These are phyloP conservation scores for Colletotrichum sp. DNA, from an alignment of 2,329 filamentous ascomycete genomes.

Conservation along the genomic window DNA sequence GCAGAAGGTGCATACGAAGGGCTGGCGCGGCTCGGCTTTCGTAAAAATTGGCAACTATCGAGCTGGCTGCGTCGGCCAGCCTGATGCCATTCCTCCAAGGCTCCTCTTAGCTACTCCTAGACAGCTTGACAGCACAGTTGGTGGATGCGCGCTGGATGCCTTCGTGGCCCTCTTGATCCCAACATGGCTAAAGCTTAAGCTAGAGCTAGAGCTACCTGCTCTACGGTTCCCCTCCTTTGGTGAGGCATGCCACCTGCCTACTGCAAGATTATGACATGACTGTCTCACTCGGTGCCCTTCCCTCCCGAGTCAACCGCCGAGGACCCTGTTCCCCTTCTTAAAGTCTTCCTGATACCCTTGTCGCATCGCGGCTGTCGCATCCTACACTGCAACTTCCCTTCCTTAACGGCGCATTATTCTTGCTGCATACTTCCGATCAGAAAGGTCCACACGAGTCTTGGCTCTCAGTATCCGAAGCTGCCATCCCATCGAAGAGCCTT, in stretches of 20 bases:
- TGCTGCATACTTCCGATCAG: not conserved
- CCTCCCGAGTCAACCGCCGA: not conserved
- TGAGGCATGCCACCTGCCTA: not conserved
- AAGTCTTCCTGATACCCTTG: constrained; percentile 9
- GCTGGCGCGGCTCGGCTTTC: not conserved
- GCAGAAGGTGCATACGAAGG: not conserved
- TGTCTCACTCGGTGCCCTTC: constrained; percentile 6
- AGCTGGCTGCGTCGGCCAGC: not conserved
- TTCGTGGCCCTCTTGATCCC: not conserved
- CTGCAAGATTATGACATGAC: constrained; percentile 19
- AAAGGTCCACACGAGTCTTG: not conserved
- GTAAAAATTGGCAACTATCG: not conserved
- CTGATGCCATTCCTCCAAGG: not conserved
- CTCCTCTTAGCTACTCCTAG: not conserved
- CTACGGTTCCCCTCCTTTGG: not conserved
- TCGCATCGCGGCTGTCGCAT: constrained; percentile 6
- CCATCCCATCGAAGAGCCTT: not conserved
- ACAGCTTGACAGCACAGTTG: not conserved
- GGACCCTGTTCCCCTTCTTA: not conserved
- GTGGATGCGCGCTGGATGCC: not conserved
- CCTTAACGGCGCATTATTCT: not conserved
- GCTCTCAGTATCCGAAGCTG: not conserved
- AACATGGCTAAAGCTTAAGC: constrained; percentile 3
- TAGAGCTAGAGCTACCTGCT: not conserved
- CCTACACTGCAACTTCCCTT: not conserved